Base-by-base conservation (phyloP, 305 asterid genomes). In the Plantago lanceolata region DNA sequence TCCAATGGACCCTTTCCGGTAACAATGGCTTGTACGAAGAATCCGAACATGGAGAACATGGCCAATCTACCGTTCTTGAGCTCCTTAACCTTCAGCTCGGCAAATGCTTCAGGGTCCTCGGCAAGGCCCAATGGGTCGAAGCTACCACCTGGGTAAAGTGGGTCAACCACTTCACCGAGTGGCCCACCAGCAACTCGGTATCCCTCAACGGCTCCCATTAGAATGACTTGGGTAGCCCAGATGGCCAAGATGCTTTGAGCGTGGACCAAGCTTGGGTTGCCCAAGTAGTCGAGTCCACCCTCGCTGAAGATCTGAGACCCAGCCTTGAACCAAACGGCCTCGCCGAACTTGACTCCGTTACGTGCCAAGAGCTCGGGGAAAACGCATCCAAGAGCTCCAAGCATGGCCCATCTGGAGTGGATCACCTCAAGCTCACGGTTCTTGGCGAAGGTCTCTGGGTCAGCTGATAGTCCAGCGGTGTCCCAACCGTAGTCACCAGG, bases 381-480 rank as follows among this genome's bases (percentile, higher is more conserved):
- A 20, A 77, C 76, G 60, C 78, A 74, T 0, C 85, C 85, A 0
- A 79, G 71, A 15, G 85, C 85, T 19, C 82, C 82, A 2, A 79
- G 80, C 84, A 79, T 79, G 57, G 84, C 84, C 84, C 84, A 79
- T 63, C 81, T 69, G 49, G 57, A 40, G 79, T 79, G 84, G 84
- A 79, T 79, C 13, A 79, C 84, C 63, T 79, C 84, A 5, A 79
- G 73, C 51, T 79, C 84, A 2, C 82, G 69, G 76, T 78, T 78
- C 75, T 74, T 78, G 65, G 80, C 70, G 56, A 78, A 79, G 40
- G 84, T 79, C 26, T 79, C 81, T 0, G 81, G 84, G 67, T 79
- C 84, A 1, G 84, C 84, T 0, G 84, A 79, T 15, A 79, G 81
- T 8, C 82, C 82, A 5, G 81, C 81, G 20, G 82, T 77, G 67